Evolutionary conservation across 2,329 filamentous ascomycete genomes (phyloP), one percentile per base, ranked within the genome.

Genomic region (Colletotrichum theobromicola): DNA sequence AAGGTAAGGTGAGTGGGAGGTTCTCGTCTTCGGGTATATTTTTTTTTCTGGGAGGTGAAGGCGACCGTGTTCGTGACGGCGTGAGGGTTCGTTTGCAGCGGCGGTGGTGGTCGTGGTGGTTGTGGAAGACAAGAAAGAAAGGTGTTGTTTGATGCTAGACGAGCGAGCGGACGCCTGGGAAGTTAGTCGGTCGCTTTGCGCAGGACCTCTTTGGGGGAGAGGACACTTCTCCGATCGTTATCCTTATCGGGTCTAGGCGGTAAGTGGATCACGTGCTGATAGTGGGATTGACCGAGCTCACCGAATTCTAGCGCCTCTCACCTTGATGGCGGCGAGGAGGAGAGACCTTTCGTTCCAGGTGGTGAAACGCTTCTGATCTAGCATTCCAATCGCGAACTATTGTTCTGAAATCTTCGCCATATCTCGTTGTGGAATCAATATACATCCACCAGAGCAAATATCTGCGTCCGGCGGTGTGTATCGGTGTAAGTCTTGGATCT

Each of bases 201-300:
- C 46, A 28, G 16, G 16, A 62, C 42, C 26, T 15, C 26, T 55
- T 24, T 57, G 37, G 60, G 50, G 32, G 35, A 37, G 67, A 74
- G 72, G 67, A 72, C 72, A 74, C 72, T 74, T 74, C 72, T 67
- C 67, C 30, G 55, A 46, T 66, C 34, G 37, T 64, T 60, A 34
- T 30, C 60, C 61, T 72, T 72, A 74, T 74, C 72, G 67, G 46
- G n/a, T 28, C 3, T 35, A 37, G 18, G 61, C 26, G 18, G 42
- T 50, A 50, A 50, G 10, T 50, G 42, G 6, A 12, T 74, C 72
- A 74, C 72, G 72, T 74, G 72, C 64, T 34, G 70, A 72, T 62
- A 62, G 30, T 55, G 10, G 13, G 15, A 30, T 57, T 57, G 53
- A 50, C 42, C 26, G 53, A n/a, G 53, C 26, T 57, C 7, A 50